phyloP scores from a whole-genome alignment of 768 basidiomycete genomes.

The Pleurotus giganteus region DNA sequence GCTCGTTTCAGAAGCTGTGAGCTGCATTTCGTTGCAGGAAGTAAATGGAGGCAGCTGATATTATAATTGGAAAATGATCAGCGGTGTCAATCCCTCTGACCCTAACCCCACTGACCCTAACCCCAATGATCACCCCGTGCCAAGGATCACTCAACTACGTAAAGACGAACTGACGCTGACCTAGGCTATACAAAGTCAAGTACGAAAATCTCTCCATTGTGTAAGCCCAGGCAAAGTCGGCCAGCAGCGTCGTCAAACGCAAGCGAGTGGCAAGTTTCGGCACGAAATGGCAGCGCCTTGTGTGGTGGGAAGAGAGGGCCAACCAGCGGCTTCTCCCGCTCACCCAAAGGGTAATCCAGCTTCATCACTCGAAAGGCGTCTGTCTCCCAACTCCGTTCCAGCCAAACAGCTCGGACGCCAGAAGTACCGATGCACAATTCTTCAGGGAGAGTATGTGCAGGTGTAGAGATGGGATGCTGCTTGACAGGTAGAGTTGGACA shows the following conservation, averaged over 20 bases:
- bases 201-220: slow-evolving; percentile 53
- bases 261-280: slow-evolving; percentile 41
- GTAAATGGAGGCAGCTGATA: neutral
- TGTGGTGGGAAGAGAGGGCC: slow-evolving; percentile 43
- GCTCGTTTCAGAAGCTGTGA: neutral
- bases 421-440: slow-evolving; percentile 37
- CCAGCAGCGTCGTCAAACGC: slow-evolving; percentile 59
- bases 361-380: slow-evolving; percentile 51
- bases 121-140: too few species aligned
- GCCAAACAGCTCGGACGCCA: slow-evolving; percentile 51
- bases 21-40: neutral
- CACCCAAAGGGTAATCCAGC: slow-evolving; percentile 33
- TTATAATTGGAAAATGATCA: too few species aligned
- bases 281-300: slow-evolving; percentile 50
- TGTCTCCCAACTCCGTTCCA: slow-evolving; percentile 48
- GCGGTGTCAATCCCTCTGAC: too few species aligned
- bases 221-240: slow-evolving; percentile 46
- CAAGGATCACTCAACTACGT: neutral
- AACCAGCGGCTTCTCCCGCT: slow-evolving; percentile 22
- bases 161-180: too few species aligned
- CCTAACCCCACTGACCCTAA: too few species aligned
- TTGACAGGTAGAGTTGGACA: neutral
- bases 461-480: slow-evolving; percentile 21
- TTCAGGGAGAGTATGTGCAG: slow-evolving; percentile 24
- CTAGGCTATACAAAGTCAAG: slow-evolving; percentile 33